Conservation (phyloP, 176 grass and related monocot species). For the Carex kokanica region DNA sequence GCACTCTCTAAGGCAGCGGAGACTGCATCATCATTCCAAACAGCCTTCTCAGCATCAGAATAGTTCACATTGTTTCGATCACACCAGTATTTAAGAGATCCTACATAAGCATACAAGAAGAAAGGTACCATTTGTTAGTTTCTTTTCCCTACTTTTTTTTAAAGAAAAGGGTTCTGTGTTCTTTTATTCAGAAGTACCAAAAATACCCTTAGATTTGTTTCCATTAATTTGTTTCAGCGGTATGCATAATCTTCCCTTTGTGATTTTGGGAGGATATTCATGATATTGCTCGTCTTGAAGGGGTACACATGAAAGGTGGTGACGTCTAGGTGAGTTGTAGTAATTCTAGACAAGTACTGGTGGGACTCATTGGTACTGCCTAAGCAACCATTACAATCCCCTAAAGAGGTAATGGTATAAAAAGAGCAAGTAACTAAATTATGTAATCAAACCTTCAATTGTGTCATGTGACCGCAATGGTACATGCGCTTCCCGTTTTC, state of each 20-base stretch:
- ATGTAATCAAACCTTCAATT: constrained; percentile 46
- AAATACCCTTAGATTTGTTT: not conserved
- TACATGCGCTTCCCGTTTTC: constrained; percentile 86
- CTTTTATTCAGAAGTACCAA: not conserved
- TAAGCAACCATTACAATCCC: not conserved
- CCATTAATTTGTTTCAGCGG: not conserved
- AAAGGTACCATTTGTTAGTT: not conserved
- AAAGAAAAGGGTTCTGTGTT: not conserved
- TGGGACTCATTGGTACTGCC: not conserved
- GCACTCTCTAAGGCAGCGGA: constrained; percentile 50
- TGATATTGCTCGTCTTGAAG: not conserved
- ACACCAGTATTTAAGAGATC: constrained; percentile 80
- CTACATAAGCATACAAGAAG: constrained; percentile 34
- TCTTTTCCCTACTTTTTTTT: not conserved
- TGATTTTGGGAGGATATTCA: not conserved
- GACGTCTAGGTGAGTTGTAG: not conserved
- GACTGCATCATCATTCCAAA: constrained; percentile 74
- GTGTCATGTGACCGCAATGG: constrained; percentile 79
- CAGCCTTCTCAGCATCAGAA: constrained; percentile 46
- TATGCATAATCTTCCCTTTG: not conserved
- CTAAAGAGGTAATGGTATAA: not conserved
- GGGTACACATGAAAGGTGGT: not conserved
- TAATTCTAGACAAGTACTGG: not conserved
- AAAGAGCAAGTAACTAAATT: not conserved
- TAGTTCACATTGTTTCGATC: constrained; percentile 67